Conservation (phyloP, 129 eudicot species). For the Scalesia atractyloides region DNA sequence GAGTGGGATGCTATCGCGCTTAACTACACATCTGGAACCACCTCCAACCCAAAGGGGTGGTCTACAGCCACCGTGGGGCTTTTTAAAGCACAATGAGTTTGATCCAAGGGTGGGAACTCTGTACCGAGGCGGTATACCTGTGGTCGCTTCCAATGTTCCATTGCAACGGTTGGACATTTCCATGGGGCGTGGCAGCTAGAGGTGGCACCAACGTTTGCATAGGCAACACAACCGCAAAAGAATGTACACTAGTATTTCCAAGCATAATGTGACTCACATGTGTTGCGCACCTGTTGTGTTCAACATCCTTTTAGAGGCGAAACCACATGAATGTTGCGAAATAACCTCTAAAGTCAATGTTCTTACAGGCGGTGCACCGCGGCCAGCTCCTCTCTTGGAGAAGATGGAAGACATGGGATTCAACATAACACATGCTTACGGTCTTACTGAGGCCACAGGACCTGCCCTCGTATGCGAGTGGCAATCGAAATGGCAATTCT, state of each 20-base stretch:
- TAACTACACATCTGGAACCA: conserved; percentile 66
- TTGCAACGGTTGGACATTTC: conserved; percentile 65
- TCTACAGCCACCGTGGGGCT: conserved; percentile 63
- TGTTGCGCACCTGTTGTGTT: conserved; percentile 59
- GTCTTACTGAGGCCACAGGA: conserved; percentile 58
- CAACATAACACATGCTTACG: conserved; percentile 52
- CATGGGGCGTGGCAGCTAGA: conserved; percentile 65
- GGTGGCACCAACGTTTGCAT: conserved; percentile 74
- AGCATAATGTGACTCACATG: conserved; percentile 64
- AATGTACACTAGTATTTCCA: conserved; percentile 39
- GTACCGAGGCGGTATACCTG: conserved; percentile 46
- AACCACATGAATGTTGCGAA: conserved; percentile 35
- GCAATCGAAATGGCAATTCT: conserved; percentile 40
- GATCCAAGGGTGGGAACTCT: conserved; percentile 54
- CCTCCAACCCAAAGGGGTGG: conserved; percentile 62
- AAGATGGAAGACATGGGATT: conserved; percentile 48
- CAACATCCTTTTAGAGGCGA: conserved; percentile 50
- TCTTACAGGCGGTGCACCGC: conserved; percentile 56
- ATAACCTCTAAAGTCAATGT: conserved; percentile 34
- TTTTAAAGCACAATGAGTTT: conserved; percentile 47
- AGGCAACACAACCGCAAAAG: conserved; percentile 42
- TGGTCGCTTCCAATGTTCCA: conserved; percentile 79
- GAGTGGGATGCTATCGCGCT: conserved; percentile 60
- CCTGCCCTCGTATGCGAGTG: conserved; percentile 53
- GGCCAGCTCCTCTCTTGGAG: conserved; percentile 43